A percentile compares a stretch with the other conserved stretches of the same genome.
Conservation (phyloP, 2,329 filamentous ascomycete genomes). For the Trichoderma koningii region DNA sequence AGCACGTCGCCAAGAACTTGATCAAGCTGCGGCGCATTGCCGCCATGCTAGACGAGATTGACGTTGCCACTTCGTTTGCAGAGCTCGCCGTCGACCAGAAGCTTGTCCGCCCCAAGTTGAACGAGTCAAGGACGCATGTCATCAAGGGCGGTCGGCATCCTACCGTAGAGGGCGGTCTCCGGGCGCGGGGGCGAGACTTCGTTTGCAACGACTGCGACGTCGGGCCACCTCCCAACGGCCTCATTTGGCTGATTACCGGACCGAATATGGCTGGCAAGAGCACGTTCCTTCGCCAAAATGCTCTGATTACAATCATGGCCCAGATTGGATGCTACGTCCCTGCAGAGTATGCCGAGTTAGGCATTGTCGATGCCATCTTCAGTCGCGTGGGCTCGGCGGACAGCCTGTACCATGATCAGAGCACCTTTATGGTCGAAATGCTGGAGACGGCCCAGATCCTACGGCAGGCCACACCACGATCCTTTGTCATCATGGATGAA, state of each 20-base stretch:
- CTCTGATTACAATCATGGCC: slow-evolving; percentile 88
- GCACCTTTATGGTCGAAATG: slow-evolving; percentile 99
- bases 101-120: slow-evolving; percentile 73
- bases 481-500: slow-evolving; percentile 98
- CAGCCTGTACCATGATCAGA: slow-evolving; percentile 91
- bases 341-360: slow-evolving; percentile 80
- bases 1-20: slow-evolving; percentile 76
- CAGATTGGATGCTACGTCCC: slow-evolving; percentile 94
- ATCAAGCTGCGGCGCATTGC: slow-evolving; percentile 88
- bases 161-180: slow-evolving; percentile 82
- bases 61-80: slow-evolving; percentile 86
- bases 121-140: slow-evolving; percentile 64
- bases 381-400: slow-evolving; percentile 92
- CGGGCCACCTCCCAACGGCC: slow-evolving; percentile 64
- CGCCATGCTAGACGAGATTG: slow-evolving; percentile 87
- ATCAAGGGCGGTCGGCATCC: slow-evolving; percentile 88
- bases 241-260: slow-evolving; percentile 69
- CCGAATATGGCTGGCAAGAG: slow-evolving; percentile 99
- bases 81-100: slow-evolving; percentile 72
- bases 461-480: slow-evolving; percentile 76
- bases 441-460: slow-evolving; percentile 91
- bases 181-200: slow-evolving; percentile 77
- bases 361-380: slow-evolving; percentile 94
- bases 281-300: slow-evolving; percentile 94
- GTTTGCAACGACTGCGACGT: slow-evolving; percentile 84